Conservation (phyloP, 2,329 filamentous ascomycete genomes). For the Paecilomyces dactylethromorphus region DNA sequence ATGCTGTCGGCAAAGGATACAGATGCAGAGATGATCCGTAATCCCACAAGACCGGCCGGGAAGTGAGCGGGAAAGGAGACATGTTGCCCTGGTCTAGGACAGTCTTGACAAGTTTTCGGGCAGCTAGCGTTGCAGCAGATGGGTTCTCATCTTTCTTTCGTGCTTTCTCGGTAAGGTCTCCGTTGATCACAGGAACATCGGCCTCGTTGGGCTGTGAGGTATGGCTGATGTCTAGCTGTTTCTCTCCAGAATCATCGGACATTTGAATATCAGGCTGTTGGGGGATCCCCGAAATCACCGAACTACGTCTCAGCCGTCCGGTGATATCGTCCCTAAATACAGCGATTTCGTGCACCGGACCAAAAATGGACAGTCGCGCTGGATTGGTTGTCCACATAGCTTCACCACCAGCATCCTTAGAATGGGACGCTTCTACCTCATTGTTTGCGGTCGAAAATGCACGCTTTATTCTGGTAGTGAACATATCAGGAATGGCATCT, state of each 20-base stretch:
- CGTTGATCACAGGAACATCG: not conserved
- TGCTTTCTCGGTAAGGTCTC: constrained; percentile 1
- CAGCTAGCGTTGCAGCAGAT: constrained; percentile 38
- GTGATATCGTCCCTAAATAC: constrained; percentile 84
- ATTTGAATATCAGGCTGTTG: constrained; percentile 13
- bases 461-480: constrained; percentile 78
- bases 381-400: constrained; percentile 89
- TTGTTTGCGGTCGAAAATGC: constrained; percentile 73
- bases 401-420: constrained; percentile 55
- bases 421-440: constrained; percentile 51
- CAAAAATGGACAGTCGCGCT: constrained; percentile 73
- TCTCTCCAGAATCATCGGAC: constrained; percentile 16
- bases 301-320: constrained; percentile 67
- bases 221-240: not conserved
- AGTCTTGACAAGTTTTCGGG: constrained; percentile 80
- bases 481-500: constrained; percentile 69
- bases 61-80: constrained; percentile 73
- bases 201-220: no score
- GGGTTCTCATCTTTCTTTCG: constrained; percentile 11
- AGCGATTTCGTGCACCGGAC: constrained; percentile 78
- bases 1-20: constrained; percentile 79
- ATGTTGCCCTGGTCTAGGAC: constrained; percentile 85
- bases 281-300: constrained; percentile 59
- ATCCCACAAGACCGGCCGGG: constrained; percentile 86
- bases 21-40: constrained; percentile 68